Base-by-base conservation (phyloP, 192 early-diverging fungal species). In the Coemansia sp. region DNA sequence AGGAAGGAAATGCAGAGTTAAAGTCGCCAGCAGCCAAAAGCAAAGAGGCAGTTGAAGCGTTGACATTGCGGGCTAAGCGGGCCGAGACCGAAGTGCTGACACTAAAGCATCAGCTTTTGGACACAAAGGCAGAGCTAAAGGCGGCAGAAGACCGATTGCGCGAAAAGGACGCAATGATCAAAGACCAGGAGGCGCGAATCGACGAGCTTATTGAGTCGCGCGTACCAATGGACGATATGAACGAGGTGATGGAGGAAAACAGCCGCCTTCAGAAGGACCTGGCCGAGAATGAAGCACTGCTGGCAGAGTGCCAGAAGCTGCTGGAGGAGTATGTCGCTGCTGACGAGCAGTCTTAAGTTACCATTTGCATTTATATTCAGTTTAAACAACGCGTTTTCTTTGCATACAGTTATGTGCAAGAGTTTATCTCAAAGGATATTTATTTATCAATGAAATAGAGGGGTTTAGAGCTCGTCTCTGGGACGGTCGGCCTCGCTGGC, bases 381-480 rank as follows among this genome's bases (percentile, higher is more conserved):
- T 44, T 44, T 19, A 44, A 16, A n/a, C n/a, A n/a, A n/a, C n/a
- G n/a, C n/a, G n/a, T n/a, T n/a, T n/a, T n/a, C n/a, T n/a, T n/a
- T n/a, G n/a, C n/a, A n/a, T n/a, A n/a, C n/a, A n/a, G n/a, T n/a
- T n/a, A n/a, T n/a, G n/a, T n/a, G n/a, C n/a, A n/a, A n/a, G n/a
- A n/a, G n/a, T n/a, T n/a, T n/a, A n/a, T n/a, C n/a, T n/a, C n/a
- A n/a, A n/a, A n/a, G n/a, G n/a, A n/a, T n/a, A n/a, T n/a, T n/a
- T n/a, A n/a, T n/a, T n/a, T n/a, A n/a, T n/a, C n/a, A n/a, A n/a
- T n/a, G n/a, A n/a, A n/a, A n/a, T n/a, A n/a, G n/a, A 20, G 23
- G 12, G 26, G 33, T 1, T 66, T 77, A 77, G 42, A 77, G 74
- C 56, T 77, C 74, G 49, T 77, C 74, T 60, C 70, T 75, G 47